phyloP scores from a whole-genome alignment of 2,329 filamentous ascomycete species.

The Penicillium sp. region DNA sequence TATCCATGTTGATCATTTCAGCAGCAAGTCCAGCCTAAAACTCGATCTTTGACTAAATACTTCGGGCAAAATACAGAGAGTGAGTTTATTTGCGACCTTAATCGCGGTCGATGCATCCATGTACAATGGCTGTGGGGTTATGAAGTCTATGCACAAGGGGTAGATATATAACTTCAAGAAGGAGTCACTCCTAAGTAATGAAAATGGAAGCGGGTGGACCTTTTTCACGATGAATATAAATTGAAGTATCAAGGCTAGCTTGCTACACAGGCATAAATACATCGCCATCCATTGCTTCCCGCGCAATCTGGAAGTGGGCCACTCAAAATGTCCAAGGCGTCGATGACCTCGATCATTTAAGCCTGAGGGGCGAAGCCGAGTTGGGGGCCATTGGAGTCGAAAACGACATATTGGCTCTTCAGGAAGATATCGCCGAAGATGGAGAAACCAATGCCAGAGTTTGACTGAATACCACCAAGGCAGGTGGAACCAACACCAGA shows the following conservation, averaged over 20 bases:
- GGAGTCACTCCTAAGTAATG: no score
- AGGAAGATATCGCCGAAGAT: conserved; percentile 79
- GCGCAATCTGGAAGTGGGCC: no score
- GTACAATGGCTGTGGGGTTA: no score
- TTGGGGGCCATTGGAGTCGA: conserved; percentile 56
- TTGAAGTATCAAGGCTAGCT: neutral
- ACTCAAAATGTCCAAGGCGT: neutral
- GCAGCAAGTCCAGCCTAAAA: no score
- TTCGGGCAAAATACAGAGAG: no score
- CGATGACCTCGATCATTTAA: conserved; percentile 10
- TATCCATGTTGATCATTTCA: no score
- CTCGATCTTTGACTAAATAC: no score
- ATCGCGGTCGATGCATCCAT: no score
- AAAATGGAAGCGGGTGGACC: no score
- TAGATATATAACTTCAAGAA: no score
- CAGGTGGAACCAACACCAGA: conserved; percentile 50
- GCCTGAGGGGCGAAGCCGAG: conserved; percentile 52
- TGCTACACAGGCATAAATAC: neutral
- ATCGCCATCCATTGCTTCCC: neutral
- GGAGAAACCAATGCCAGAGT: conserved; percentile 57
- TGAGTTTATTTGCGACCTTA: no score
- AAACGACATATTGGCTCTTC: conserved; percentile 73
- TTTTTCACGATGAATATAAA: neutral
- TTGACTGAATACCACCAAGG: conserved; percentile 73
- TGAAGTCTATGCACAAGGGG: no score